Evolutionary conservation across 2,329 filamentous ascomycete genomes (phyloP), one percentile per base, ranked within the genome.

Genomic region (Pezicula carpinea): DNA sequence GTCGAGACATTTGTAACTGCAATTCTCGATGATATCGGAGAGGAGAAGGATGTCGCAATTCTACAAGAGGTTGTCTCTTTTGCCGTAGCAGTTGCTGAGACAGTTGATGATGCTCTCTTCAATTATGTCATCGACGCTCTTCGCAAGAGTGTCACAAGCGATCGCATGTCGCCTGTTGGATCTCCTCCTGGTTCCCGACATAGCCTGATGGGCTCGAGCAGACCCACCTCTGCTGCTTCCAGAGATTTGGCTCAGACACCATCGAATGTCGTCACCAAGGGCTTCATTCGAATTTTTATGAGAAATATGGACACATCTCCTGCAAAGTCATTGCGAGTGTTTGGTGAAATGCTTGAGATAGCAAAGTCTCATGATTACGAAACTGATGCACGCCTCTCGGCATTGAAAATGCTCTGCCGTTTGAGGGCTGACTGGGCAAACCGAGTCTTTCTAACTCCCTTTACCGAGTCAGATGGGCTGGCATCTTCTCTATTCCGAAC

Each of bases 361-460:
- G 81, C 77, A 5, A 76, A 75, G 53, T 77, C 77, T 14, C 73
- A 72, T 22, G 70, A 74, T 26, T 80, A 77, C 51, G 84, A 86
- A 49, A 71, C 76, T 6, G 83, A 88, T 65, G 83, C 86, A 43
- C 83, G 87, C 6, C 69, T 93, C 21, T 83, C 82, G 11, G 83
- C 85, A 2, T 80, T 91, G 73, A 89, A 88, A 59, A 68, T 92
- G 36, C 71, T 96, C 2, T 92, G 95, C 62, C 82, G 91, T 36
- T 70, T 96, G 23, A 80, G 91, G 49, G 89, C 89, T 18, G 89
- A 96, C 65, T 89, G 86, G 63, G 81, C 85, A 8, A 81, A 91
- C 54, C 79, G 83, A 38, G 77, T 96, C 4, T 89, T 85, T 48
- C 71, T 96, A 44, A 82, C 82, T 6, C 69, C 79, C 29, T 77